A percentile compares a stretch with the other conserved stretches of the same genome.
Evolutionary conservation across 1,139 yeast genomes (phyloP).

Genomic region (Geotrichum restrictum): DNA sequence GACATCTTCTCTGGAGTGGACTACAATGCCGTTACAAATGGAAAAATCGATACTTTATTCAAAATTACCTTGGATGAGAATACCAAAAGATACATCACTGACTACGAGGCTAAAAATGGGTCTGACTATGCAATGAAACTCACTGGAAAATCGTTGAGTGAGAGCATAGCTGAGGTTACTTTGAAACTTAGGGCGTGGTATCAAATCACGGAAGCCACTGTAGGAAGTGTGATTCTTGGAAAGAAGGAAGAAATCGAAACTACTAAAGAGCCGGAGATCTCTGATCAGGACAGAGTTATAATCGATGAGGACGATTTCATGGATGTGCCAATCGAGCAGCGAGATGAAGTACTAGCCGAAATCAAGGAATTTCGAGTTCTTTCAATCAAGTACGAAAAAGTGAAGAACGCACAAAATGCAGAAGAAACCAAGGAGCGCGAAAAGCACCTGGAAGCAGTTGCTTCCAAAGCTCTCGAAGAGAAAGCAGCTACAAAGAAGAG

Average conservation of each 20-base stretch:
- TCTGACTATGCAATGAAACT: conserved; percentile 21
- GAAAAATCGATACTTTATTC: conserved; percentile 25
- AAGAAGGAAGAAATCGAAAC: conserved; percentile 16
- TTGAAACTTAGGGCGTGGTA: conserved; percentile 17
- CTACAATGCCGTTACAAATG: conserved; percentile 21
- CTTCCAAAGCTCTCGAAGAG: conserved; percentile 23
- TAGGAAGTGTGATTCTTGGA: conserved; percentile 15
- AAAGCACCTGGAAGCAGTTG: conserved; percentile 22
- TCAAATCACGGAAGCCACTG: conserved; percentile 17
- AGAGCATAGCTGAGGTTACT: conserved; percentile 18
- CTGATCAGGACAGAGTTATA: conserved; percentile 30
- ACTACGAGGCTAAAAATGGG: conserved; percentile 23
- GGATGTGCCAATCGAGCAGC: conserved; percentile 18
- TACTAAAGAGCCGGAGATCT: conserved; percentile 11
- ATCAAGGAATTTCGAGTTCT: conserved; percentile 36
- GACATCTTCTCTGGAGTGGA: conserved; percentile 29
- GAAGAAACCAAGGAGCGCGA: conserved; percentile 27
- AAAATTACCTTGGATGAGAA: conserved; percentile 23
- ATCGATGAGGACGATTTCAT: conserved; percentile 28
- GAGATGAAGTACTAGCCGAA: conserved; percentile 18
- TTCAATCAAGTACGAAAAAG: conserved; percentile 30
- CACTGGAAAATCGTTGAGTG: conserved; percentile 16
- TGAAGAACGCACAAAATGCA: conserved; percentile 27
- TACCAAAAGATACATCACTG: conserved; percentile 22
- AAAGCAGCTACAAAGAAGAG: conserved; percentile 1